phyloP scores from a whole-genome alignment of 768 basidiomycete genomes.

The Pulveroboletus frians region DNA sequence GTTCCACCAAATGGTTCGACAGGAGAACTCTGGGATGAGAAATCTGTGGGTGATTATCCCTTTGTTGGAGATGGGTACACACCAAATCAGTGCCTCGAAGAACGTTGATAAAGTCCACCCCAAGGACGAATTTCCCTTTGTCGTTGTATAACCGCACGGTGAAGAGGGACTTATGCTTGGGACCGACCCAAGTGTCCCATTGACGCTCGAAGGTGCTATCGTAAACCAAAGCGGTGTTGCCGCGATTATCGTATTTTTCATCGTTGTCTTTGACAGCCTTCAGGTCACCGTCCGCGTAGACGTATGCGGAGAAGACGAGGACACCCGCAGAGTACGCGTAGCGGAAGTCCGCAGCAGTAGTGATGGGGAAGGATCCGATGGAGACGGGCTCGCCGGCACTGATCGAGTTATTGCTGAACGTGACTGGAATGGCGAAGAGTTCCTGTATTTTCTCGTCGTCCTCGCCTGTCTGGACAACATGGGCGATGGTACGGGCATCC shows the following conservation, averaged over 20 bases:
- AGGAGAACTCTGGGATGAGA: constrained; percentile 49
- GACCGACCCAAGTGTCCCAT: constrained; percentile 74
- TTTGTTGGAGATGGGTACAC: constrained; percentile 18
- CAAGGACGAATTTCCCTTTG: constrained; percentile 48
- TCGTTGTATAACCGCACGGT: constrained; percentile 52
- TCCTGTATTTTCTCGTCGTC: constrained; percentile 46
- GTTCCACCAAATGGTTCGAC: constrained; percentile 86
- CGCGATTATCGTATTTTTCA: constrained; percentile 64
- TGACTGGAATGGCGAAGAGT: constrained; percentile 56
- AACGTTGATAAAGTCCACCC: constrained; percentile 49
- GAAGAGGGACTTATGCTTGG: constrained; percentile 70
- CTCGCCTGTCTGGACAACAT: constrained; percentile 50
- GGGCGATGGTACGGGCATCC: constrained; percentile 60
- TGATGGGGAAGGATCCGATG: constrained; percentile 64
- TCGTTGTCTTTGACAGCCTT: constrained; percentile 66
- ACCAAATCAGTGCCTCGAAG: constrained; percentile 70
- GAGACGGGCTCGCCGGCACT: constrained; percentile 34
- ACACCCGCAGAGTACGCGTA: constrained; percentile 49
- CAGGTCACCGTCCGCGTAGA: constrained; percentile 72
- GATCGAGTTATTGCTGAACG: constrained; percentile 36
- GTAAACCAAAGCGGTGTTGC: constrained; percentile 67
- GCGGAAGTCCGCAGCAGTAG: constrained; percentile 65
- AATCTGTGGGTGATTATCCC: not conserved
- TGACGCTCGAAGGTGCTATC: constrained; percentile 68
- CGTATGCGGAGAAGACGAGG: constrained; percentile 82